phyloP scores from a whole-genome alignment of 2,329 filamentous ascomycete genomes.

The Fusarium mundagurra region DNA sequence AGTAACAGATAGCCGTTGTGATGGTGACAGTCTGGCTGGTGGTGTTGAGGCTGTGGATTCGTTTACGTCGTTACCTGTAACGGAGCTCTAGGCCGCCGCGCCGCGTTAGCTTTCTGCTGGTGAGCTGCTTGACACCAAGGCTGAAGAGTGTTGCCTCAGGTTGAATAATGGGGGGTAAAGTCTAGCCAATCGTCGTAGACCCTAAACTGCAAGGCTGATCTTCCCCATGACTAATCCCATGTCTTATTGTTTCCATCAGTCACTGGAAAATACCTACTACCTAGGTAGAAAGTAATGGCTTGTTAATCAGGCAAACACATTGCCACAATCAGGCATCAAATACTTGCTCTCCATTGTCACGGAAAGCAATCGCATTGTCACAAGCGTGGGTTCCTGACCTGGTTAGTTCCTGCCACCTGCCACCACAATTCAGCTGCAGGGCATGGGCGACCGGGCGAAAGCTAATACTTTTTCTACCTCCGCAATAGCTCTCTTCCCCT shows the following conservation, averaged over 20 bases:
- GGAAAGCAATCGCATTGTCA: slow-evolving; percentile 18
- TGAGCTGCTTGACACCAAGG: slow-evolving; percentile 25
- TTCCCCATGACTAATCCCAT: not conserved
- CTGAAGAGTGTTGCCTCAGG: slow-evolving; percentile 40
- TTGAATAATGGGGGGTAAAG: not conserved
- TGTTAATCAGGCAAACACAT: slow-evolving; percentile 19
- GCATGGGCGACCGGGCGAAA: slow-evolving; percentile 27
- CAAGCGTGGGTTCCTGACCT: slow-evolving; percentile 7
- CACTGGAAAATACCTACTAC: not conserved
- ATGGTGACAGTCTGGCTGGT: slow-evolving; percentile 33
- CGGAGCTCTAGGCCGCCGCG: slow-evolving; percentile 57
- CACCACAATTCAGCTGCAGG: slow-evolving; percentile 27
- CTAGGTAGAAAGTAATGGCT: slow-evolving; percentile 1
- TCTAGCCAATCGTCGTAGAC: not conserved
- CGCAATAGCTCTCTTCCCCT: slow-evolving; percentile 25
- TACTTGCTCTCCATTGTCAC: not conserved
- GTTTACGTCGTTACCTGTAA: slow-evolving; percentile 38
- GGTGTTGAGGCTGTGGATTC: slow-evolving; percentile 36
- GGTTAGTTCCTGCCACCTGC: slow-evolving; percentile 27
- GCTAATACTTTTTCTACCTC: slow-evolving; percentile 37
- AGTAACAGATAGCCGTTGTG: slow-evolving; percentile 25
- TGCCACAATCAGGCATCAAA: slow-evolving; percentile 24
- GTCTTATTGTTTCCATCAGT: not conserved
- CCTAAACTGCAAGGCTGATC: slow-evolving; percentile 21
- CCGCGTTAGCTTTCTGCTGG: slow-evolving; percentile 49